Base-by-base conservation (phyloP, 495 filamentous ascomycete species). In the Aspergillus affinis region DNA sequence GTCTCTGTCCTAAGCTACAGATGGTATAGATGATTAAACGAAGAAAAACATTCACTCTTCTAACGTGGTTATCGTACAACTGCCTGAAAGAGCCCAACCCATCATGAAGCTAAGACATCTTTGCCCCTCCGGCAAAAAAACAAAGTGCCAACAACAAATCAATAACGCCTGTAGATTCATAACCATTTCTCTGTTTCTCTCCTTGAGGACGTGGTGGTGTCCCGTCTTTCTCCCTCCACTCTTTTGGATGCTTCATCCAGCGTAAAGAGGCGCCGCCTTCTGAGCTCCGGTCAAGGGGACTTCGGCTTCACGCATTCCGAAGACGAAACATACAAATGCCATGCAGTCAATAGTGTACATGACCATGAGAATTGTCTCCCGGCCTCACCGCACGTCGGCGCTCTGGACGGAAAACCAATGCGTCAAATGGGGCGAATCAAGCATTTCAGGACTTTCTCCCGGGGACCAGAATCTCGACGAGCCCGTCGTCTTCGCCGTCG, bases 381-480 rank as follows among this genome's bases (percentile, higher is more conserved):
- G 17, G 6, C 47, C 47, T 36, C 32, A 50, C 18, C n/a, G 47
- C 29, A 15, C 36, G 29, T 41, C 36, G 36, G 36, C 36, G 36
- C 36, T 41, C 36, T 41, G 13, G 36, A 41, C 36, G 13, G 36
- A 41, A 41, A 41, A 2, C 13, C 36, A 41, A 41, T 41, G 36
- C 36, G 36, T 17, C 36, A 4, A 15, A 17, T 41, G 36, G 10
- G 36, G 12, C 36, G 36, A 41, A 41, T 12, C 13, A 41, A 41
- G 5, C 10, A 41, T 8, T 4, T 69, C 48, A 72, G 70, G 77
- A 70, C 61, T 75, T 80, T 50, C 72, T 69, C 30, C 74, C 73
- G 27, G 77, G 77, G 17, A 79, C 76, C 21, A 76, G 58, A 13
- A 80, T 81, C 58, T 81, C 78, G n/a, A 81, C 78, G 12, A 81